phyloP scores from a whole-genome alignment of 495 filamentous ascomycete genomes.

The Aspergillus funiculosus region DNA sequence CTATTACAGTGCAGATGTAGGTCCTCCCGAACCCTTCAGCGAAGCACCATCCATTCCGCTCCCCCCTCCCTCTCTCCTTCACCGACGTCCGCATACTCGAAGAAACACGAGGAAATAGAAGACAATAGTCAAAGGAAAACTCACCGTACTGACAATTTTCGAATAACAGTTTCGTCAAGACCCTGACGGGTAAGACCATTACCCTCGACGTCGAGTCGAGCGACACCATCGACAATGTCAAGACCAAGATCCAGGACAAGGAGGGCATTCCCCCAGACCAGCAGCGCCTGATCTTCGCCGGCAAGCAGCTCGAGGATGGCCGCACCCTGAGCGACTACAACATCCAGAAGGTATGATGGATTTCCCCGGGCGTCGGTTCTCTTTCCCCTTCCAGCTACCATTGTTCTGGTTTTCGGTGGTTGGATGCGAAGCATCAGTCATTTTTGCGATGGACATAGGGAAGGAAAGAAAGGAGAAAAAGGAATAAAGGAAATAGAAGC shows the following conservation, averaged over 20 bases:
- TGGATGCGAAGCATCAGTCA: no score
- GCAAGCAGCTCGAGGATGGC: conserved; percentile 99
- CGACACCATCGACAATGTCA: conserved; percentile 99
- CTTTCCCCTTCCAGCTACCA: no score
- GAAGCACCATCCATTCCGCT: background rate
- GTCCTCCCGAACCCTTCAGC: conserved; percentile 24
- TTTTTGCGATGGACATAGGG: no score
- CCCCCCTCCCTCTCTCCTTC: conserved; percentile 11
- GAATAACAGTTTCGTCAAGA: conserved; percentile 81
- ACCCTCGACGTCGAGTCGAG: conserved; percentile 98
- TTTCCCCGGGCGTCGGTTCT: background rate
- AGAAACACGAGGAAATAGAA: background rate
- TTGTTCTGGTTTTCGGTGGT: no score
- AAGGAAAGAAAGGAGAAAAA: no score
- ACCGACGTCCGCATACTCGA: background rate
- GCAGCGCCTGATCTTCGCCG: conserved; percentile 98
- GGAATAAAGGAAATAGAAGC: no score
- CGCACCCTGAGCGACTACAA: conserved; percentile 98
- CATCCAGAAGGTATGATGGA: conserved; percentile 90
- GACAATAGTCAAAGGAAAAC: background rate
- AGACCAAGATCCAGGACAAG: conserved; percentile 98
- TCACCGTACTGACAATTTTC: conserved; percentile 33
- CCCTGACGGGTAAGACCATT: conserved; percentile 99
- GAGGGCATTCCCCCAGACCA: conserved; percentile 99
- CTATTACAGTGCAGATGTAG: conserved; percentile 72